Base-by-base conservation (phyloP, 2,329 filamentous ascomycete genomes). In the Epichloe aotearoae region DNA sequence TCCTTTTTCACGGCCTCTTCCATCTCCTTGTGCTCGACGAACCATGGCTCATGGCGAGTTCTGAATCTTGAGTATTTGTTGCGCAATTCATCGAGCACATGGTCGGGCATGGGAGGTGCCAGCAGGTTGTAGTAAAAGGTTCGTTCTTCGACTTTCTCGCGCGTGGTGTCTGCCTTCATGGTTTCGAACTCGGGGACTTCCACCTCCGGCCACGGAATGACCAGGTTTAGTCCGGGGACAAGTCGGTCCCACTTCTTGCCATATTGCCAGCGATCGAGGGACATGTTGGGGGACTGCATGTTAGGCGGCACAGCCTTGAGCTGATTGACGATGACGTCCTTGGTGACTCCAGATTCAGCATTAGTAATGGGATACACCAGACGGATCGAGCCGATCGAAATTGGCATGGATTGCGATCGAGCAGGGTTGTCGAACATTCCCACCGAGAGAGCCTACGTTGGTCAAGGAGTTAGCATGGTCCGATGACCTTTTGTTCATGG, bases 41-140 rank as follows among this genome's bases (percentile, higher is more conserved):
- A 95, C 65, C 84, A 84, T 44, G 77, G 71, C 55, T 89, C 85
- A 69, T 95, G 88, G 46, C 87, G 76, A 49, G 83, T 88, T 61
- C 89, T 77, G 79, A 90, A 93, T 60, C 77, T 80, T 58, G 83
- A 86, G 75, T 83, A 95, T 64, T 82, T 84, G 72, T 86, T 84
- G 63, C 89, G 78, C 63, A 97, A 74, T 73, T 97, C 91, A 65
- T 95, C 83, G 57, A 95, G 76, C 38, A 96, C 77, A n/a, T 68
- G 70, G 33, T 74, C 69, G 5, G 91, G 89, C 76, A 95, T 88
- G 14, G 91, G 91, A 26, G 86, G 77, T 15, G 77, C 73, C 30
- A 89, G 72, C 23, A 97, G 73, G 37, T 81, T 86, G n/a, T 90
- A 89, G 50, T 83, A 73, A 64, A 95, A 95, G 1, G 86, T 87